Percentiles rank a stretch among this genome's conserved stretches.
Evolutionary conservation across 495 filamentous ascomycete genomes (phyloP).

Genomic region (Podospora fimiseda): DNA sequence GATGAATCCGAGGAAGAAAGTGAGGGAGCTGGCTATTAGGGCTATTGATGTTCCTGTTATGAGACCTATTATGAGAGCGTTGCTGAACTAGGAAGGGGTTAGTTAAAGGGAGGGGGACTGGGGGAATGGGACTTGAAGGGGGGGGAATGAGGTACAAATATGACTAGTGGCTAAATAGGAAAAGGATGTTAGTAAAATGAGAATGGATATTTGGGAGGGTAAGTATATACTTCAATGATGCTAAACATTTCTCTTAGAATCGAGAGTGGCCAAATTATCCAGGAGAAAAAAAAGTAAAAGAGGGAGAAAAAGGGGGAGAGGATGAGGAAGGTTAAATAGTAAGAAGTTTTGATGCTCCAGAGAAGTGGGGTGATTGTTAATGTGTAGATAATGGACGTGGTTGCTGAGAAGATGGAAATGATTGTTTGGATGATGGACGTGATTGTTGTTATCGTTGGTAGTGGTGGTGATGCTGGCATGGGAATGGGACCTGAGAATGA

Average conservation of each 20-base stretch:
- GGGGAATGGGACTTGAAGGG: too few species aligned
- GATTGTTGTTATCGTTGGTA: background rate
- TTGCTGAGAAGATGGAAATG: background rate
- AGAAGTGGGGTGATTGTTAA: background rate
- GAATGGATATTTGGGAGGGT: too few species aligned
- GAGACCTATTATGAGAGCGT: background rate
- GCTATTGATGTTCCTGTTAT: background rate
- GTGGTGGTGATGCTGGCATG: background rate
- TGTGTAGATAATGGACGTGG: background rate
- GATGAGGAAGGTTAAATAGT: background rate
- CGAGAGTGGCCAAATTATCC: background rate
- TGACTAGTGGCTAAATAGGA: background rate
- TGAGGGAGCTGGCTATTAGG: background rate
- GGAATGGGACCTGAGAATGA: background rate
- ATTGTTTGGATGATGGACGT: background rate
- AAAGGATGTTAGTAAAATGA: too few species aligned
- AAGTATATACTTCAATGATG: conserved; percentile 49
- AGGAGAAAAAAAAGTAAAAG: background rate
- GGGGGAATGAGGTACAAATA: background rate
- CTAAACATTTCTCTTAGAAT: background rate
- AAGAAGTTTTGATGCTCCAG: background rate
- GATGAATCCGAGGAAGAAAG: background rate
- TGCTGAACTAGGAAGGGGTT: background rate
- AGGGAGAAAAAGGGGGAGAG: background rate
- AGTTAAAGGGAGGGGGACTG: too few species aligned